phyloP scores from a whole-genome alignment of 1,139 yeast genomes.

The Blastobotrys ciferrii region DNA sequence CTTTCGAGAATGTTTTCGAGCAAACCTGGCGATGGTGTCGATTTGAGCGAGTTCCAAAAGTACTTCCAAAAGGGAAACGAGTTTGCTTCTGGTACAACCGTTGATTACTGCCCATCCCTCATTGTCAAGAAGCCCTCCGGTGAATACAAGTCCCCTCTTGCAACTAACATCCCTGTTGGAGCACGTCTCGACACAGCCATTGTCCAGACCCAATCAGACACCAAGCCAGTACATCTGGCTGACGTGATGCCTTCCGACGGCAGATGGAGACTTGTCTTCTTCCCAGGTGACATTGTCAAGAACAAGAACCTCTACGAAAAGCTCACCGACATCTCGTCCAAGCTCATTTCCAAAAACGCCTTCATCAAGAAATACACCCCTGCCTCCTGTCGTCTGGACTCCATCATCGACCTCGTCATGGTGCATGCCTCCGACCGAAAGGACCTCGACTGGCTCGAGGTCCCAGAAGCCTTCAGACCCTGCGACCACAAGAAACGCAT shows the following conservation, averaged over 20 bases:
- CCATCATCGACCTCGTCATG: conserved; percentile 34
- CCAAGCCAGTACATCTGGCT: conserved; percentile 32
- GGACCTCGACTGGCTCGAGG: conserved; percentile 33
- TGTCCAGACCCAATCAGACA: conserved; percentile 34
- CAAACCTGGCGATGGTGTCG: conserved; percentile 38
- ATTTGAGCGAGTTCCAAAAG: conserved; percentile 35
- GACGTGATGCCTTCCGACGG: conserved; percentile 35
- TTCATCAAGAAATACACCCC: conserved; percentile 35
- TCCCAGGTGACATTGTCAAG: conserved; percentile 32
- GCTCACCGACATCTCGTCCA: neutral
- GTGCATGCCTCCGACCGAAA: conserved; percentile 31
- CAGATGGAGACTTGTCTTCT: conserved; percentile 35
- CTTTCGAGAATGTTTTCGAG: conserved; percentile 38
- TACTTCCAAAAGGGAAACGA: conserved; percentile 35
- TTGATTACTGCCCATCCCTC: conserved; percentile 34
- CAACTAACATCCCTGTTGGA: conserved; percentile 35
- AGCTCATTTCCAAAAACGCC: conserved; percentile 21
- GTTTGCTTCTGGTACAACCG: conserved; percentile 40
- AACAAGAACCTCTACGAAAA: conserved; percentile 13
- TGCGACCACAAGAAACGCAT: conserved; percentile 33
- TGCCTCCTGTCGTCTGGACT: conserved; percentile 29
- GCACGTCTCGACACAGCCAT: conserved; percentile 33
- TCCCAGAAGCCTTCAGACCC: conserved; percentile 37
- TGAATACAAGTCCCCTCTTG: conserved; percentile 21
- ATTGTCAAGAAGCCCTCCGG: conserved; percentile 21